These are phyloP conservation scores for Verruconis gallopava DNA, from an alignment of 2,329 filamentous ascomycete genomes.

Conservation along the genomic window DNA sequence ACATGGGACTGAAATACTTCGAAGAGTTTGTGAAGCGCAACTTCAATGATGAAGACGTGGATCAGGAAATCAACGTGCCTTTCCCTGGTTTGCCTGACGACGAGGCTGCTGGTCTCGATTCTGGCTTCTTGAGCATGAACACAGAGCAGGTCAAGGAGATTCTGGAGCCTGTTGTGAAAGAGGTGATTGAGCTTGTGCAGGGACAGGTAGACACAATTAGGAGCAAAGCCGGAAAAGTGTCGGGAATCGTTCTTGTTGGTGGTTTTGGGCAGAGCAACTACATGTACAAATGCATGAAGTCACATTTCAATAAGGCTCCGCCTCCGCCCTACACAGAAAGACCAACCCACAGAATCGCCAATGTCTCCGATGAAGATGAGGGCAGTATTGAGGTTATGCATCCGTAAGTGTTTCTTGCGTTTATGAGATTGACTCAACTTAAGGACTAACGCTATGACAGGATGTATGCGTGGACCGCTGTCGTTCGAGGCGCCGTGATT, in stretches of 20 bases:
- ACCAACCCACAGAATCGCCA: conserved; percentile 49
- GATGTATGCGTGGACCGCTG: conserved; percentile 69
- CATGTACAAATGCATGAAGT: conserved; percentile 56
- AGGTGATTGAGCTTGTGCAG: conserved; percentile 29
- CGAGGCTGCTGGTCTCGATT: conserved; percentile 60
- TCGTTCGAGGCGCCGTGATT: conserved; percentile 64
- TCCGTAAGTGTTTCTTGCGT: conserved; percentile 26
- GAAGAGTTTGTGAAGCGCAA: conserved; percentile 78
- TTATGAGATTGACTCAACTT: neutral
- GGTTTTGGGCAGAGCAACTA: conserved; percentile 73
- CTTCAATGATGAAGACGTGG: conserved; percentile 67
- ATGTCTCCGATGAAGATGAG: conserved; percentile 29
- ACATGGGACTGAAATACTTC: conserved; percentile 58
- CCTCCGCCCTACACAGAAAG: conserved; percentile 51
- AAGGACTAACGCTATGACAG: neutral
- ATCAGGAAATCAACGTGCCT: conserved; percentile 64
- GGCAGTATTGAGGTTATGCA: conserved; percentile 67
- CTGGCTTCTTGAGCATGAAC: conserved; percentile 62
- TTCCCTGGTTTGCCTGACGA: conserved; percentile 67
- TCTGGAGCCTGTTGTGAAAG: conserved; percentile 60
- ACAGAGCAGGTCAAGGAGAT: conserved; percentile 58
- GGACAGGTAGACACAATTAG: conserved; percentile 31
- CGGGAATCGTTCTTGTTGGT: conserved; percentile 67
- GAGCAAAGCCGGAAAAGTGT: conserved; percentile 27
- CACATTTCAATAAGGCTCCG: conserved; percentile 45